Evolutionary conservation across 192 early-diverging fungal species (phyloP), one percentile per base, ranked within the genome.

Genomic region (Gonapodya prolifera): DNA sequence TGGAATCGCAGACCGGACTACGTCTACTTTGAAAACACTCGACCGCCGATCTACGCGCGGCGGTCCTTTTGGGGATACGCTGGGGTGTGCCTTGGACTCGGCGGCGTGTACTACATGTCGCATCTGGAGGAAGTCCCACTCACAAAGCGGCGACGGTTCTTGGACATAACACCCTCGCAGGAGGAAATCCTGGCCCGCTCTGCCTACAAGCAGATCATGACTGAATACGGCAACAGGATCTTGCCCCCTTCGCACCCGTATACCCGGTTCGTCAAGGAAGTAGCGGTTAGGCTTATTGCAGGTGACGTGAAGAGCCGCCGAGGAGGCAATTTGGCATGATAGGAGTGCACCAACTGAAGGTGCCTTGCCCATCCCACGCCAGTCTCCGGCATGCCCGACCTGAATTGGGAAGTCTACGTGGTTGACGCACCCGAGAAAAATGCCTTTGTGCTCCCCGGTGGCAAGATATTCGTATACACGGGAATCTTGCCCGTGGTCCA

Each of bases 401-500:
- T 94, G 17, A 82, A 93, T 1, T 99, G 97, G 97, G 93, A 96
- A 70, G 86, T 98, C n/a, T 84, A 95, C 86, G 94, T 99, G 0
- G 91, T 99, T 70, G 82, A 93, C 34, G 86, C 89, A 31, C 86
- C 88, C 0, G 89, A 95, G 81, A 86, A 83, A 78, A 99, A 98
- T 83, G 97, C 97, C 1, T 97, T 99, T 83, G 96, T 98, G 2
- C 83, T 97, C 69, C 96, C 97, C 0, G 95, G 94, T 35, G 95
- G 95, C 34, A 95, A 96, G 82, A 91, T 99, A 0, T 99, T 99
- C 89, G 97, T 99, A 34, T 99, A 98, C 78, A 94, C 94, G 30
- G 97, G 97, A 1, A 89, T 99, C 28, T 84, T 99, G 1, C 91
- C 91, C 0, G 84, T 99, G 32, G 88, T 89, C 0, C 75, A 85